Evolutionary conservation across 2,329 filamentous ascomycete species (phyloP).

Genomic region (Leptographium radiaticola): DNA sequence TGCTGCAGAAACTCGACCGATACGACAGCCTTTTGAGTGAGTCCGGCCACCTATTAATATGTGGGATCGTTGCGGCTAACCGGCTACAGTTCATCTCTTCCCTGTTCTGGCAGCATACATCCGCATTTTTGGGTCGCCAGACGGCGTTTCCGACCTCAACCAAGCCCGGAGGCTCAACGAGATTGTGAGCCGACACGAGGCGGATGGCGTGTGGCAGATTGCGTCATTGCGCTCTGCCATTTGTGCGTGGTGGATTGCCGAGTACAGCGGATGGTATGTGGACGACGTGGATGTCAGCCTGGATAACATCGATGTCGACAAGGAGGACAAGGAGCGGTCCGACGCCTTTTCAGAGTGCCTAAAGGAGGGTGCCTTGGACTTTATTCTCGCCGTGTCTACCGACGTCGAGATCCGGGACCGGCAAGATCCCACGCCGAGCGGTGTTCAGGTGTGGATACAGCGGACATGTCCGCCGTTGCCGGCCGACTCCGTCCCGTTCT

Average conservation of each 20-base stretch:
- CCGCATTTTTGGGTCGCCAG: constrained; percentile 63
- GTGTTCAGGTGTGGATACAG: constrained; percentile 70
- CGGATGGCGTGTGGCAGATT: constrained; percentile 58
- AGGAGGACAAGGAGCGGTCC: constrained; percentile 58
- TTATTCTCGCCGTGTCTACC: constrained; percentile 72
- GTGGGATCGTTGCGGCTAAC: no score
- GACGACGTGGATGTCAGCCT: constrained; percentile 53
- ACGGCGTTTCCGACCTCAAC: constrained; percentile 52
- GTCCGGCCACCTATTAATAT: background rate
- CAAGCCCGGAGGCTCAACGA: constrained; percentile 60
- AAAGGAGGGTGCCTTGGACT: constrained; percentile 84
- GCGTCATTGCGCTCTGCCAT: constrained; percentile 68
- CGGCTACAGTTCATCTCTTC: constrained; percentile 58
- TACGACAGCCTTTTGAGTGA: constrained; percentile 54
- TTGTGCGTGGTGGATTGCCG: constrained; percentile 75
- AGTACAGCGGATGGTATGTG: constrained; percentile 83
- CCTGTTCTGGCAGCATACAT: constrained; percentile 69
- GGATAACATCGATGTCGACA: constrained; percentile 49
- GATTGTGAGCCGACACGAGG: constrained; percentile 51
- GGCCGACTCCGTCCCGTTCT: constrained; percentile 54
- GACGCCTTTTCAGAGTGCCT: constrained; percentile 64
- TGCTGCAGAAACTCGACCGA: constrained; percentile 57
- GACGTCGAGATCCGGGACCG: constrained; percentile 72
- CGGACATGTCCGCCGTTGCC: constrained; percentile 62
- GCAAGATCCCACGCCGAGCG: constrained; percentile 75